A percentile compares a stretch with the other conserved stretches of the same genome.
These are phyloP conservation scores for Sambucus nigra DNA, from an alignment of 129 eudicot genomes.

Conservation along the genomic window DNA sequence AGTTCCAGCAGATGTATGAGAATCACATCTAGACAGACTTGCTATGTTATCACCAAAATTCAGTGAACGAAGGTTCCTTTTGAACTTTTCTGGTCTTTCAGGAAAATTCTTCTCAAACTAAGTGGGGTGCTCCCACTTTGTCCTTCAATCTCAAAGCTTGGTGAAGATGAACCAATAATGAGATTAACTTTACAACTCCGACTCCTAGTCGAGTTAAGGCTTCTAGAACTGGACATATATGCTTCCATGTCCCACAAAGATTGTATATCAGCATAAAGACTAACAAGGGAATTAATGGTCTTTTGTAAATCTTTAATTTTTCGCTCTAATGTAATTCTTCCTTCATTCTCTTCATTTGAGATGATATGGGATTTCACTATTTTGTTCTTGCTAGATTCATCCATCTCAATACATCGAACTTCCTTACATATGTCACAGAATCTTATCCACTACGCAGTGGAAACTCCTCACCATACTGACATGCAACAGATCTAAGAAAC, in stretches of 20 bases:
- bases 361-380: constrained; percentile 11
- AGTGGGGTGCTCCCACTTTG: constrained; percentile 65
- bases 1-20: constrained; percentile 63
- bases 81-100: constrained; percentile 60
- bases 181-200: constrained; percentile 52
- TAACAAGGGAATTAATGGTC: constrained; percentile 42
- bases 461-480: constrained; percentile 16
- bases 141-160: constrained; percentile 29
- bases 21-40: constrained; percentile 56
- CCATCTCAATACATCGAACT: constrained; percentile 78
- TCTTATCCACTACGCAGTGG: constrained; percentile 29
- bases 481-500: constrained; percentile 7
- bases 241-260: constrained; percentile 20
- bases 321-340: constrained; percentile 31
- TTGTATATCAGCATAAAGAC: constrained; percentile 32
- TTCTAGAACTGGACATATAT: constrained; percentile 25
- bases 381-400: constrained; percentile 31
- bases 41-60: constrained; percentile 35
- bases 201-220: constrained; percentile 45
- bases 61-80: constrained; percentile 47
- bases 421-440: constrained; percentile 58
- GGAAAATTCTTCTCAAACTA: constrained; percentile 35
- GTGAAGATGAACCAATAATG: constrained; percentile 42
- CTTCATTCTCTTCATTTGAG: constrained; percentile 33
- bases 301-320: constrained; percentile 46